These are phyloP conservation scores for Penicillium sp. DNA, from an alignment of 2,329 filamentous ascomycete genomes.

Conservation along the genomic window DNA sequence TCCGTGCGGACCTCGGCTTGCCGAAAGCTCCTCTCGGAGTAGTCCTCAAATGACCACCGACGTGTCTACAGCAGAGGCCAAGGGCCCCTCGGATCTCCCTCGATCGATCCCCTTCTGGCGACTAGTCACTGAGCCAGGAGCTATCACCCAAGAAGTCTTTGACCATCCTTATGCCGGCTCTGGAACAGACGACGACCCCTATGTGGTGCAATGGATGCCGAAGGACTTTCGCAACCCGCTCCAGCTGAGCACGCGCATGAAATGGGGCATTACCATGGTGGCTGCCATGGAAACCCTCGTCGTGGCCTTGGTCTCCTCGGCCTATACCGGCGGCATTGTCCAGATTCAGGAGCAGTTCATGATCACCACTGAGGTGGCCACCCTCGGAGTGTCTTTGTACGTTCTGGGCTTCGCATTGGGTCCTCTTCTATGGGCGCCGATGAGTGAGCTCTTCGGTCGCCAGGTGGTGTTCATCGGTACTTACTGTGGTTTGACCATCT, in stretches of 20 bases:
- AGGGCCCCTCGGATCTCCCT: conserved; percentile 12
- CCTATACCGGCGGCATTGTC: conserved; percentile 43
- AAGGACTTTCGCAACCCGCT: conserved; percentile 48
- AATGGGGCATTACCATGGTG: conserved; percentile 44
- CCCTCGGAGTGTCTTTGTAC: conserved; percentile 49
- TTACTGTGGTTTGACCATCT: conserved; percentile 54
- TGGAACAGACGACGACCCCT: conserved; percentile 47
- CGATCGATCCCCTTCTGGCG: conserved; percentile 38
- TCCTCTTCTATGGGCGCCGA: conserved; percentile 48
- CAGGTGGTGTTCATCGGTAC: conserved; percentile 38
- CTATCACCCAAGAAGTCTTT: conserved; percentile 37
- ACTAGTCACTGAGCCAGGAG: conserved; percentile 34
- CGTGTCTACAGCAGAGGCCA: conserved; percentile 7
- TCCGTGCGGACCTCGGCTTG: not conserved
- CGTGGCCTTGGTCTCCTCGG: conserved; percentile 46
- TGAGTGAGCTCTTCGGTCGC: conserved; percentile 42
- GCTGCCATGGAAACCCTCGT: conserved; percentile 45
- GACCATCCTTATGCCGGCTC: conserved; percentile 38
- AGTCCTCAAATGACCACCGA: conserved; percentile 10
- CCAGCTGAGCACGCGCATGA: conserved; percentile 34
- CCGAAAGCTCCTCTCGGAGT: not conserved
- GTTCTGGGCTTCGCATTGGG: conserved; percentile 50
- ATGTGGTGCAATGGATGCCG: conserved; percentile 46
- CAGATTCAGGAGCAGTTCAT: conserved; percentile 40
- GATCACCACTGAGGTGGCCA: conserved; percentile 40